These are phyloP conservation scores for Ustilago vetiveriae DNA, from an alignment of 1,284 basidiomycete genomes.

Conservation along the genomic window DNA sequence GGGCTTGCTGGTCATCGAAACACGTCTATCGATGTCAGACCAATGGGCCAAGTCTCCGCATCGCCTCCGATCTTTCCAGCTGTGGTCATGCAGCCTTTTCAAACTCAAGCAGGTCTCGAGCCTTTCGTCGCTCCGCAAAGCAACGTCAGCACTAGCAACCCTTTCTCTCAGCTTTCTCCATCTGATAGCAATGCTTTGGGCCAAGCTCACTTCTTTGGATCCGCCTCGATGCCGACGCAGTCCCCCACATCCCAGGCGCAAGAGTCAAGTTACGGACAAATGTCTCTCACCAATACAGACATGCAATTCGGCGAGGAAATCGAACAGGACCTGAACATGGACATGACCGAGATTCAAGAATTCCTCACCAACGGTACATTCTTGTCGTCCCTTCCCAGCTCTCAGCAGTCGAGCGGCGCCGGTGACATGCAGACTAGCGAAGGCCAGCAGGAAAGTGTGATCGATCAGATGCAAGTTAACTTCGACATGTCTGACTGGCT, in stretches of 20 bases:
- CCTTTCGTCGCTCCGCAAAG: neutral
- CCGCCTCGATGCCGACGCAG: neutral
- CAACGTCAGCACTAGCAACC: neutral
- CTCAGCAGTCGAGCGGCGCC: slow-evolving; percentile 3
- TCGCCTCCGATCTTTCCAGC: neutral
- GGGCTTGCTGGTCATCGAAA: neutral
- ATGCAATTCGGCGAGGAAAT: neutral
- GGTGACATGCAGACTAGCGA: too few relatives aligned
- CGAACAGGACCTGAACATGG: slow-evolving; percentile 7
- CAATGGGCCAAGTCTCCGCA: neutral
- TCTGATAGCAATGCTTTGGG: slow-evolving; percentile 3
- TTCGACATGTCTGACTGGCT: too few relatives aligned
- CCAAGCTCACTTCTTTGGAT: slow-evolving; percentile 11
- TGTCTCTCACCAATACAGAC: neutral
- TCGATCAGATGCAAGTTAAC: too few relatives aligned
- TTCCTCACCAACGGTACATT: slow-evolving; percentile 3
- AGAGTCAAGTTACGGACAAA: neutral
- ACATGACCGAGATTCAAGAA: slow-evolving; percentile 24
- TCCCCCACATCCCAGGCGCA: slow-evolving; percentile 1
- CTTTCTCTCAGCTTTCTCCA: neutral
- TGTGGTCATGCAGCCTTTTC: too few relatives aligned
- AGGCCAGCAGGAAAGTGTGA: too few relatives aligned
- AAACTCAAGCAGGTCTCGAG: too few relatives aligned
- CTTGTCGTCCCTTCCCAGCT: neutral
- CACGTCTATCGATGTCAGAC: neutral